A percentile compares a stretch with the other conserved stretches of the same genome.
Conservation (phyloP, 352 stramenopile species). For the Phytophthora tubulina region DNA sequence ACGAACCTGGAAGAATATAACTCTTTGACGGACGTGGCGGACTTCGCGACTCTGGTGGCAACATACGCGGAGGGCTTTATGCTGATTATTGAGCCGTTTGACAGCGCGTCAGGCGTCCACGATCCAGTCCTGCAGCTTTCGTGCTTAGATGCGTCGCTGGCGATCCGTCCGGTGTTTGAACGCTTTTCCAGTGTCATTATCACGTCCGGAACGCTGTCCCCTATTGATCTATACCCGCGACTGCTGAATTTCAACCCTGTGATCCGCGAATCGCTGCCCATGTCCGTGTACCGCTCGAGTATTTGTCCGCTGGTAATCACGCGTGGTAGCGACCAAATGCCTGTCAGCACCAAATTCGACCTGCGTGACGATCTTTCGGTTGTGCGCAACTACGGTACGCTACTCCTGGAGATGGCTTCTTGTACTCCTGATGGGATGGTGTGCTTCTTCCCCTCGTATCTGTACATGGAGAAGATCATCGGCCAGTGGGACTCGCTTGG, state of each 20-base stretch:
- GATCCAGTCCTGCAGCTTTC: conserved; percentile 93
- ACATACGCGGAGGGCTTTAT: conserved; percentile 99
- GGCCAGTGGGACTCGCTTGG: conserved; percentile 95
- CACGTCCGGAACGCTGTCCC: conserved; percentile 96
- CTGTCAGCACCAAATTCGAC: conserved; percentile 96
- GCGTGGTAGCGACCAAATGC: conserved; percentile 96
- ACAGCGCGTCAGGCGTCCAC: conserved; percentile 73
- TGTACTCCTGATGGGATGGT: conserved; percentile 98
- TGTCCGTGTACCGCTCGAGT: conserved; percentile 98
- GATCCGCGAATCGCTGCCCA: conserved; percentile 96
- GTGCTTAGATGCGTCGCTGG: conserved; percentile 97
- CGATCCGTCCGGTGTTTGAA: conserved; percentile 99
- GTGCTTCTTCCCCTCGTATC: conserved; percentile 99
- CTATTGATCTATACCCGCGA: conserved; percentile 99
- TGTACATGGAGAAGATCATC: conserved; percentile 99
- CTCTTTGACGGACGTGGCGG: conserved; percentile 95
- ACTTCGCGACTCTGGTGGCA: conserved; percentile 97
- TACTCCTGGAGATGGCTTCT: conserved; percentile 95
- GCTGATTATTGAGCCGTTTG: conserved; percentile 97
- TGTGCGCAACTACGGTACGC: conserved; percentile 96
- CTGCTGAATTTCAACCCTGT: conserved; percentile 98
- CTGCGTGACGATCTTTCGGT: conserved; percentile 90
- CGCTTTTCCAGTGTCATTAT: conserved; percentile 92
- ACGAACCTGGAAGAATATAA: conserved; percentile 98
- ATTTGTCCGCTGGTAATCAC: conserved; percentile 99